A percentile compares a stretch with the other conserved stretches of the same genome.
Evolutionary conservation across 805 yeast species (phyloP).

Genomic region (Metschnikowia picachoensis): DNA sequence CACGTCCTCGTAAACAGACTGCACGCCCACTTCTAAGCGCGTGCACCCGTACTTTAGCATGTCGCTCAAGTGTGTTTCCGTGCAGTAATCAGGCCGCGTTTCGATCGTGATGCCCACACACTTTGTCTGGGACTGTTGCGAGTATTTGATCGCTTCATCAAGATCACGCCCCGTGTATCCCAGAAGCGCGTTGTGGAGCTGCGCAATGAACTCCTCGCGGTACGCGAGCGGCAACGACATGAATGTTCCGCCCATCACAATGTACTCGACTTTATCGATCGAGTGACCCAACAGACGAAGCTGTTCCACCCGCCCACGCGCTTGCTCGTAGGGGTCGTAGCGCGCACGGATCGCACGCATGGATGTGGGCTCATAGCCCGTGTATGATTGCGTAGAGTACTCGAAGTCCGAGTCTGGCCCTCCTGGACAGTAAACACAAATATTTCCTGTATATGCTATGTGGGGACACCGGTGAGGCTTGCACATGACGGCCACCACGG

Average conservation of each 20-base stretch:
- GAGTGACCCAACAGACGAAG: constrained; percentile 92
- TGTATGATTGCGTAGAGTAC: constrained; percentile 95
- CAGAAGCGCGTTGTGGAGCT: constrained; percentile 89
- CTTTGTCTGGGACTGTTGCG: constrained; percentile 92
- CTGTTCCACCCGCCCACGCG: constrained; percentile 96
- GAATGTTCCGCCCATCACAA: constrained; percentile 98
- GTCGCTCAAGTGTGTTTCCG: constrained; percentile 90
- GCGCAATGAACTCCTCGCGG: constrained; percentile 83
- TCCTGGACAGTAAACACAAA: constrained; percentile 98
- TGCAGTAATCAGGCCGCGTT: constrained; percentile 97
- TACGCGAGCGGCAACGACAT: constrained; percentile 91
- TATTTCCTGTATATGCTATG: constrained; percentile 97
- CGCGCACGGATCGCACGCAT: constrained; percentile 99
- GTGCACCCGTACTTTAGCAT: constrained; percentile 97
- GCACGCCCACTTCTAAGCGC: constrained; percentile 94
- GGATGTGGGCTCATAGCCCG: constrained; percentile 98
- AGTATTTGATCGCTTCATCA: constrained; percentile 85
- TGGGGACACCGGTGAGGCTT: constrained; percentile 99
- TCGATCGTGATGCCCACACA: constrained; percentile 99
- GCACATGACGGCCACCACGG: constrained; percentile 99
- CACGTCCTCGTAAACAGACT: constrained; percentile 95
- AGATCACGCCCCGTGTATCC: constrained; percentile 85
- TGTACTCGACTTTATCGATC: constrained; percentile 95
- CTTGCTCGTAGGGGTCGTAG: constrained; percentile 97
- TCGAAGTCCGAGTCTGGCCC: constrained; percentile 99